These are phyloP conservation scores for Globisporangium canariense DNA, from an alignment of 352 stramenopile genomes.

Conservation along the genomic window DNA sequence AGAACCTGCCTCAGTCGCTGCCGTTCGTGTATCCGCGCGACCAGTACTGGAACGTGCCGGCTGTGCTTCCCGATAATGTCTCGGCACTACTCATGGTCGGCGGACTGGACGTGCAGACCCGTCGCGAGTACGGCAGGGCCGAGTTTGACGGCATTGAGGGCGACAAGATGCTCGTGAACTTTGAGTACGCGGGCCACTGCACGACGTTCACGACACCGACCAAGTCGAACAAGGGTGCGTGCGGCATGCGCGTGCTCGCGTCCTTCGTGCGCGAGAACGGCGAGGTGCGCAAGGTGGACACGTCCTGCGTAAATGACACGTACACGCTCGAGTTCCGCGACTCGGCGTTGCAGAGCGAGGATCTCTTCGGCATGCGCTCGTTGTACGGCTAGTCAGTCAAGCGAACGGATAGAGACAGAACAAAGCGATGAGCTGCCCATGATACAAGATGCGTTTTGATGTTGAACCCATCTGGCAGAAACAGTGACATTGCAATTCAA, in stretches of 20 bases:
- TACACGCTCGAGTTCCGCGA: conserved; percentile 45
- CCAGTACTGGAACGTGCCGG: conserved; percentile 67
- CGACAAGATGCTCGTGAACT: conserved; percentile 62
- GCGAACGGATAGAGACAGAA: conserved; percentile 1
- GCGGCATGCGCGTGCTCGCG: conserved; percentile 60
- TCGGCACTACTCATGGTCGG: conserved; percentile 55
- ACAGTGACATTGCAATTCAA: no score
- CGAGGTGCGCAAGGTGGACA: conserved; percentile 57
- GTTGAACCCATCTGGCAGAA: background rate
- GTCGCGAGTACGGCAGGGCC: conserved; percentile 39
- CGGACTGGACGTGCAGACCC: conserved; percentile 55
- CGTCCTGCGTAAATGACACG: conserved; percentile 57
- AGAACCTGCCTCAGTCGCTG: conserved; percentile 35
- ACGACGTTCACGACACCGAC: conserved; percentile 76
- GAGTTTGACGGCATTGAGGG: conserved; percentile 49
- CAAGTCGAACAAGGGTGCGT: conserved; percentile 38
- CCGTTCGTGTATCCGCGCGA: conserved; percentile 55
- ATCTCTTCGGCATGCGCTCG: conserved; percentile 37
- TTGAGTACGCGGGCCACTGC: conserved; percentile 68
- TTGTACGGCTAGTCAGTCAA: conserved; percentile 32
- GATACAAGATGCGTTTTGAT: background rate
- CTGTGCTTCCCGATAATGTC: conserved; percentile 32
- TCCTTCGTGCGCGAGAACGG: conserved; percentile 65
- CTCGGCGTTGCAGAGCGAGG: conserved; percentile 20
- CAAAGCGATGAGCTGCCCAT: no score